Base-by-base conservation (phyloP, 163 green algal species). In the Scenedesmus sp. region DNA sequence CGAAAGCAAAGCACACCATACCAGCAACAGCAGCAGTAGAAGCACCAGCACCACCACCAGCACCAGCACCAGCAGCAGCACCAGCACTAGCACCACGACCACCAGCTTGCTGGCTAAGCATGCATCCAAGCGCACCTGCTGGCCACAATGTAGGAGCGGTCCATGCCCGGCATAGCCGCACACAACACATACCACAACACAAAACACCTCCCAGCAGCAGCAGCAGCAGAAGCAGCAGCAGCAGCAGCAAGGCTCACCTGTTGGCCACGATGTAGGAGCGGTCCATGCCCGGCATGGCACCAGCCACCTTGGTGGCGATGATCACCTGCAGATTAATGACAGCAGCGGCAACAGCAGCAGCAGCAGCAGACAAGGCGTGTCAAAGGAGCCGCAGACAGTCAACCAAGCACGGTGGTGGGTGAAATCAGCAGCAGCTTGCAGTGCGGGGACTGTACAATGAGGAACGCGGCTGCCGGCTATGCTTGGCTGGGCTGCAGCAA, bases 301-400 rank as follows among this genome's bases (percentile, higher is more conserved):
- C 67, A 18, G 93, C 88, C 62, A 97, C 97, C 95, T 98, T 98
- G 56, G 95, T 97, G 20, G 96, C 96, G 5, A 98, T 89, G 84
- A 98, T 94, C 13, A 95, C 74, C 93, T 95, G 87, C 52, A 59
- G 23, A 52, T 8, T 15, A 2, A 23, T 23, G 5, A 23, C 70
- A 46, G 20, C 23, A n/a, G 70, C 70, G 20, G 70, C 70, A 79
- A 13, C 23, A 10, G 20, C 64, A 73, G 64, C 12, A 73, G 83
- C 57, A 88, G 57, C 10, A n/a, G 20, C 26, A 56, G 52, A 16
- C 62, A 18, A 81, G 18, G 9, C 67, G 34, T 46, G 34, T 46
- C 34, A 77, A 5, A 34, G 18, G 9, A 84, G 34, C 6, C 9
- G 77, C 77, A 57, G 82, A 20, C 12, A 52, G 20, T 15, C n/a